Conservation (phyloP, 805 yeast genomes). For the Candida ulmi region DNA sequence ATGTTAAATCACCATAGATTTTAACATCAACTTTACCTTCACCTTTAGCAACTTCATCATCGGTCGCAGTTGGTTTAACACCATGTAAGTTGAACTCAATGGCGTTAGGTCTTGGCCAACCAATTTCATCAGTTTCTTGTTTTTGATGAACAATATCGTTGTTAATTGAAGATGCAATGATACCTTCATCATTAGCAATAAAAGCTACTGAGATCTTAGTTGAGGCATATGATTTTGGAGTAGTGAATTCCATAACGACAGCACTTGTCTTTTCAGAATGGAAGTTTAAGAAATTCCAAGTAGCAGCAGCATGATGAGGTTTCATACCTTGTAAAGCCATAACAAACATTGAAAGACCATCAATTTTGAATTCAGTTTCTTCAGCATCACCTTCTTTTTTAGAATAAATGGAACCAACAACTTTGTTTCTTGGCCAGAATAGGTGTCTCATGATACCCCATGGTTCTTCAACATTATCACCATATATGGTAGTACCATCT, state of each 20-base stretch:
- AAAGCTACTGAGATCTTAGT: slow-evolving; percentile 80
- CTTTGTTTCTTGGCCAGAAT: slow-evolving; percentile 90
- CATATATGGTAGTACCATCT: slow-evolving; percentile 82
- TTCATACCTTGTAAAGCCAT: slow-evolving; percentile 99
- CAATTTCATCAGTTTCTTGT: slow-evolving; percentile 59
- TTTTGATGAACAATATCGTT: slow-evolving; percentile 59
- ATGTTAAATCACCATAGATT: slow-evolving; percentile 56
- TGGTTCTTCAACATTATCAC: slow-evolving; percentile 76
- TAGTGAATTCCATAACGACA: slow-evolving; percentile 90
- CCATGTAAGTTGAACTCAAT: slow-evolving; percentile 58
- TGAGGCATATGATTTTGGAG: slow-evolving; percentile 84
- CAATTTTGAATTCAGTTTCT: slow-evolving; percentile 26
- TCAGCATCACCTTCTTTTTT: slow-evolving; percentile 20
- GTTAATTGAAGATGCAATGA: slow-evolving; percentile 59
- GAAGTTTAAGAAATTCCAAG: slow-evolving; percentile 92
- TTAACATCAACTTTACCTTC: slow-evolving; percentile 37
- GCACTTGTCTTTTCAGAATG: slow-evolving; percentile 72
- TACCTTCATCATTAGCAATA: slow-evolving; percentile 56
- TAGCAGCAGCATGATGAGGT: slow-evolving; percentile 97
- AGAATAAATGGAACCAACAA: slow-evolving; percentile 56
- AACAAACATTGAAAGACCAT: slow-evolving; percentile 66
- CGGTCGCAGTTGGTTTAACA: slow-evolving; percentile 37
- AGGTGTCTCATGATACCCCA: slow-evolving; percentile 98
- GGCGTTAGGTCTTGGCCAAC: slow-evolving; percentile 82
- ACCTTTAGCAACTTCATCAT: slow-evolving; percentile 33